Percentiles rank a stretch among this genome's conserved stretches.
phyloP scores from a whole-genome alignment of 305 asterid genomes.

The Caryopteris hybrid region DNA sequence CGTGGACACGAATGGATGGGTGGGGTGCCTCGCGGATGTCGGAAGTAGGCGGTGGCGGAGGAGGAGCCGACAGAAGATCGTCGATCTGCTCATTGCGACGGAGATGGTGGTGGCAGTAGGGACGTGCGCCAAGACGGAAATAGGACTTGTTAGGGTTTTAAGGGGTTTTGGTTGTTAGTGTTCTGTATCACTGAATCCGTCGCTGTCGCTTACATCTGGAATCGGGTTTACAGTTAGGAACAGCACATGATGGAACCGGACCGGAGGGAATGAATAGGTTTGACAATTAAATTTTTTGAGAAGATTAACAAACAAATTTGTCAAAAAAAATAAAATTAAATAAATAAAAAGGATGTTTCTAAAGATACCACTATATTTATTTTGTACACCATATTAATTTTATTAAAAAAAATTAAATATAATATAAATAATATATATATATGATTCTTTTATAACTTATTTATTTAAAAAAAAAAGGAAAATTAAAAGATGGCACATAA shows the following conservation, averaged over 20 bases:
- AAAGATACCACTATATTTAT: no score
- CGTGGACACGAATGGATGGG: constrained; percentile 10
- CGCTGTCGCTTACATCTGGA: not conserved
- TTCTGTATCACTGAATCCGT: not conserved
- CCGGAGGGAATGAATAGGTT: not conserved
- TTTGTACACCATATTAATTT: no score
- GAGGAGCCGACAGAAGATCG: constrained; percentile 28
- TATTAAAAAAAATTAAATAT: no score
- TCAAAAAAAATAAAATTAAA: no score
- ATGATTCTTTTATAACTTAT: no score
- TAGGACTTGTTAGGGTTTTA: constrained; percentile 16
- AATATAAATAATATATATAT: no score
- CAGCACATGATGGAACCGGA: not conserved
- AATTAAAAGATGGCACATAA: no score
- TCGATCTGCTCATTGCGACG: constrained; percentile 30
- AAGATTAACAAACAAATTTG: no score
- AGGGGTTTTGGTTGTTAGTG: constrained; percentile 18
- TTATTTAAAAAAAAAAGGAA: no score
- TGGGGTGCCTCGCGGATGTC: not conserved
- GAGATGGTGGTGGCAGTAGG: constrained; percentile 4
- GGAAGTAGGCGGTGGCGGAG: constrained; percentile 23
- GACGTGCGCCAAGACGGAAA: not conserved
- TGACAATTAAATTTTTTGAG: not conserved
- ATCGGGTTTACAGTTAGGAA: not conserved
- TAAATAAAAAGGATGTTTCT: no score